Evolutionary conservation across 352 stramenopile genomes (phyloP), one percentile per base, ranked within the genome.

Genomic region (Pseudoperonospora humuli): DNA sequence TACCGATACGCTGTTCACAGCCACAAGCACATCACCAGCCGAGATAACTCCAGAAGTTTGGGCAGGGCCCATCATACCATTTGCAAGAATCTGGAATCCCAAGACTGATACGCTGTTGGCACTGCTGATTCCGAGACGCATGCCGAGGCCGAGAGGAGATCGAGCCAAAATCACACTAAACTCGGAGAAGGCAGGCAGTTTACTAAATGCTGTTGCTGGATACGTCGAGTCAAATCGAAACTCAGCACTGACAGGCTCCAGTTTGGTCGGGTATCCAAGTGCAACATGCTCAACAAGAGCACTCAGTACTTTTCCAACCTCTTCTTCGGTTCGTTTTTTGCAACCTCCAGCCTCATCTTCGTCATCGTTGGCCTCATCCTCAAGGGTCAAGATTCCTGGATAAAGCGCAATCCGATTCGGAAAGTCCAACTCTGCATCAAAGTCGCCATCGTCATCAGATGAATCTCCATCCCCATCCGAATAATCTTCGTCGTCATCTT

Each of bases 261-360:
- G 33, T 10, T 61, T 41, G 1, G 67, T 76, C 3, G 76, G 53
- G 34, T 94, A 94, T 18, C 82, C 80, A 34, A 94, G 57, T 4
- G 71, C 76, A 26, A 94, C 64, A 39, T 94, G 82, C 38, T 94
- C 82, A 15, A 94, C 68, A 5, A 93, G 54, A 17, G 71, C 78
- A 24, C 80, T 83, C 1, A 94, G 52, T 8, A 91, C 69, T 34
- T 85, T 73, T 10, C 67, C 74, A 24, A 94, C 70, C 51, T 91
- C 66, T 27, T 79, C 54, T 31, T 84, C 77, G 0, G 50, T 45
- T 37, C 87, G 85, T 39, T 85, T 85, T 50, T 76, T 84, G 19
- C 54, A 50, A 1, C 38, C 41, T 8, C 40, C 41, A 27, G 21
- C 28, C 19, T 67, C 61, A n/a, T 70, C 62, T 26, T 75, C 70